Evolutionary conservation across 2,329 filamentous ascomycete genomes (phyloP).

Genomic region (Trichoderma brevicompactum): DNA sequence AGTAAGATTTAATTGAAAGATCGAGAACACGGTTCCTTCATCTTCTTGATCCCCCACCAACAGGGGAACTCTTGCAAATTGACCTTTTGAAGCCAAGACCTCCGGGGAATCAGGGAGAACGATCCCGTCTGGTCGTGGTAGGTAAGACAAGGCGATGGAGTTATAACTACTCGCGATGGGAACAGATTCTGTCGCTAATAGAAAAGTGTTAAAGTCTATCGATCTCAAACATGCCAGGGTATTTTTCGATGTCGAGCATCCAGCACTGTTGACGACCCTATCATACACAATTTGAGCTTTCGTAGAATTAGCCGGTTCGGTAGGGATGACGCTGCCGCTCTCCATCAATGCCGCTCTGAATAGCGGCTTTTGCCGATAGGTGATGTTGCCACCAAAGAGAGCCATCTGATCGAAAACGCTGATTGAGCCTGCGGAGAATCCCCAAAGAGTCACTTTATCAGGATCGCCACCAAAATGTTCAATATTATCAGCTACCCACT

Average conservation of each 20-base stretch:
- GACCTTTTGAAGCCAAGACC: conserved; percentile 52
- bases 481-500: no score
- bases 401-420: conserved; percentile 78
- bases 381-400: conserved; percentile 72
- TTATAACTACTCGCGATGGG: conserved; percentile 69
- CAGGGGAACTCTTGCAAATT: conserved; percentile 41
- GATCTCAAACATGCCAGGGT: no score
- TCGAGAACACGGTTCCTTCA: no score
- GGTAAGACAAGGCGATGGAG: conserved; percentile 71
- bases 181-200: conserved; percentile 71
- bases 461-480: no score
- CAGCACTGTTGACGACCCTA: no score
- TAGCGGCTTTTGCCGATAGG: conserved; percentile 70
- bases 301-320: no score
- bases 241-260: no score
- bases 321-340: no score
- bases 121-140: conserved; percentile 72
- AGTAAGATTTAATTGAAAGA: no score
- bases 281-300: no score
- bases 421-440: conserved; percentile 72
- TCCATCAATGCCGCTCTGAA: no score
- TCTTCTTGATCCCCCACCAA: no score
- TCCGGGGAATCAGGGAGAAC: conserved; percentile 68
- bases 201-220: conserved; percentile 29
- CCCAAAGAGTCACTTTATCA: conserved; percentile 75